Evolutionary conservation across 495 filamentous ascomycete genomes (phyloP).

Genomic region (Penicillium malachiteum): DNA sequence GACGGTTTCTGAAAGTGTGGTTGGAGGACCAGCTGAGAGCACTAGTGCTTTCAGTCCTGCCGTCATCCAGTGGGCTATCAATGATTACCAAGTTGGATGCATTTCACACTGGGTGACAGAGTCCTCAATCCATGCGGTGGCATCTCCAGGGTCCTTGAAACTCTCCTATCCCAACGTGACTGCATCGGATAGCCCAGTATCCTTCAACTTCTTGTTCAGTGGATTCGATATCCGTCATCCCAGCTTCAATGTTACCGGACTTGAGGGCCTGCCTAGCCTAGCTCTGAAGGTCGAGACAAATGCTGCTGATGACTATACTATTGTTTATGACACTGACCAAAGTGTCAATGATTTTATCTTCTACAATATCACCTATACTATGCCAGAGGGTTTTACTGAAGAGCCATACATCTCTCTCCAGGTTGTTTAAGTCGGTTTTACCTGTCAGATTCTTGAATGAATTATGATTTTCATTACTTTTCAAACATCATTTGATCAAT

Average conservation of each 20-base stretch:
- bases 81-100: conserved; percentile 18
- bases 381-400: conserved; percentile 26
- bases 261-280: conserved; percentile 26
- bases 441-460: background rate
- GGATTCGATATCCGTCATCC: conserved; percentile 7
- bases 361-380: conserved; percentile 37
- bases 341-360: conserved; percentile 35
- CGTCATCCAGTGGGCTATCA: conserved; percentile 40
- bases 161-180: conserved; percentile 38
- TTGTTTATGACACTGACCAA: conserved; percentile 16
- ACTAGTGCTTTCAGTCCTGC: conserved; percentile 37
- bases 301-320: conserved; percentile 13
- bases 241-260: conserved; percentile 23
- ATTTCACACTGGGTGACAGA: conserved; percentile 30
- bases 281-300: conserved; percentile 14
- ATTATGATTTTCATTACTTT: too few species aligned
- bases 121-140: conserved; percentile 30
- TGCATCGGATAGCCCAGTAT: conserved; percentile 12
- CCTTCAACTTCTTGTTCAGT: conserved; percentile 24
- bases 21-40: conserved; percentile 36
- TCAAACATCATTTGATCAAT: too few species aligned
- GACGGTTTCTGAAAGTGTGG: conserved; percentile 34
- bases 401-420: conserved; percentile 27
- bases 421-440: conserved; percentile 10
- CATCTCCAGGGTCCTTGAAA: conserved; percentile 25